A percentile compares a stretch with the other conserved stretches of the same genome.
phyloP scores from a whole-genome alignment of 768 basidiomycete genomes.

The Erythrobasidium yunnanense region DNA sequence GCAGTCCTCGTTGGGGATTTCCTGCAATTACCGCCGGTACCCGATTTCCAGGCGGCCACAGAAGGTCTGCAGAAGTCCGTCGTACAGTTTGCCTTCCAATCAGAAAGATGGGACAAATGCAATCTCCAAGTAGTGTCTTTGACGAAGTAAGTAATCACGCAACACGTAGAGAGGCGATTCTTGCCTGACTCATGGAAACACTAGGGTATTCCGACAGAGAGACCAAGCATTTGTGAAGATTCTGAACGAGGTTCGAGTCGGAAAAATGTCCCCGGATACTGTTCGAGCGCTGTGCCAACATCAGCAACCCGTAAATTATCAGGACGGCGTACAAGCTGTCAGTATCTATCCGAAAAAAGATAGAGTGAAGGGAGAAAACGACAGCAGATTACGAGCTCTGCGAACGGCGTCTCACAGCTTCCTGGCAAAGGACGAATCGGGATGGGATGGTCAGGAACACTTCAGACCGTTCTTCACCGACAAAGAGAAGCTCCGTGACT shows the following conservation, averaged over 20 bases:
- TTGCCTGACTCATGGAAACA: not conserved
- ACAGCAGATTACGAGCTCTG: not conserved
- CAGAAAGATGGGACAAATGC: slow-evolving; percentile 55
- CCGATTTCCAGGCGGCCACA: slow-evolving; percentile 46
- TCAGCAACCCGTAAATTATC: slow-evolving; percentile 56
- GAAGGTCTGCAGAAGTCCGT: not conserved
- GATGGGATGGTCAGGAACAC: not conserved
- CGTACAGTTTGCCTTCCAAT: slow-evolving; percentile 78
- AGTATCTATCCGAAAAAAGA: not conserved
- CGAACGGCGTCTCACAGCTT: not conserved
- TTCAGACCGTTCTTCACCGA: not conserved
- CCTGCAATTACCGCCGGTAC: slow-evolving; percentile 91
- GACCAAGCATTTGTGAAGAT: slow-evolving; percentile 86
- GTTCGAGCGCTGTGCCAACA: slow-evolving; percentile 58
- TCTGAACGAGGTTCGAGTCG: slow-evolving; percentile 96
- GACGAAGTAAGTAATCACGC: not conserved
- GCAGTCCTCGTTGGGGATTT: slow-evolving; percentile 84
- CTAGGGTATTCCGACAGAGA: slow-evolving; percentile 80
- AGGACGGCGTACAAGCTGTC: slow-evolving; percentile 53
- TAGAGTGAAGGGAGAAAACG: slow-evolving; percentile 1
- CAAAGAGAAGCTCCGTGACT: not conserved
- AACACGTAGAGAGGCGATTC: not conserved
- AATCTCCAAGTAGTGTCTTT: not conserved
- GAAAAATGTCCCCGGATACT: slow-evolving; percentile 54
- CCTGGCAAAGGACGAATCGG: not conserved